Evolutionary conservation across 352 stramenopile genomes (phyloP), one percentile per base, ranked within the genome.

Genomic region (Phytophthora meadii): DNA sequence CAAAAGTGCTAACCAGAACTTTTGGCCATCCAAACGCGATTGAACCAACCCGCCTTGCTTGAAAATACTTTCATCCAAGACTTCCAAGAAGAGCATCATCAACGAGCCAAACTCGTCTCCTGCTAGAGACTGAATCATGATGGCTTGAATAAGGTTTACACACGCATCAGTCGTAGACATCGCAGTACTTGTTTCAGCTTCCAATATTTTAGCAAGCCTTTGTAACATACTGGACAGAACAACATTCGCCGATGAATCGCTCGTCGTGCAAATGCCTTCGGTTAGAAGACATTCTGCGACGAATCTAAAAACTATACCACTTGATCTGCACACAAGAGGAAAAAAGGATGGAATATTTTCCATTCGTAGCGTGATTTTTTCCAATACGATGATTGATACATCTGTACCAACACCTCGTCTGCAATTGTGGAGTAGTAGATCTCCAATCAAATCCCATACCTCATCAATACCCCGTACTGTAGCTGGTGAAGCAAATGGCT

Each of bases 371-470:
- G 77, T 55, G 8, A 93, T 51, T 44, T 87, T 84, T 2, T 50
- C 68, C 6, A 93, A 15, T 10, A 93, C 75, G 1, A 78, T 65
- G 15, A 81, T 61, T 7, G 68, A 84, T 11, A 85, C 61, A 34
- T 65, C 40, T 14, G 48, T 80, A 22, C 76, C 76, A 3, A 50
- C n/a, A 3, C 74, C 37, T 37, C n/a, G 15, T 10, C 61, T n/a
- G 52, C 73, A 87, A 44, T 91, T 93, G 10, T 71, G 59, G 25
- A 79, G n/a, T 12, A 93, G 53, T 27, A 91, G 37, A 4, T 70
- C 63, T 24, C 84, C 86, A 2, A 94, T 65, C 7, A 94, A 46
- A 40, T 89, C 81, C 86, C 86, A 92, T 0, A 88, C 74, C 49
- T 84, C 58, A 36, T 89, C 72, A n/a, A 87, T 47, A 39, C 63